Conservation (phyloP, 148 eudicot species). For the Tetragonia tetragonoides region DNA sequence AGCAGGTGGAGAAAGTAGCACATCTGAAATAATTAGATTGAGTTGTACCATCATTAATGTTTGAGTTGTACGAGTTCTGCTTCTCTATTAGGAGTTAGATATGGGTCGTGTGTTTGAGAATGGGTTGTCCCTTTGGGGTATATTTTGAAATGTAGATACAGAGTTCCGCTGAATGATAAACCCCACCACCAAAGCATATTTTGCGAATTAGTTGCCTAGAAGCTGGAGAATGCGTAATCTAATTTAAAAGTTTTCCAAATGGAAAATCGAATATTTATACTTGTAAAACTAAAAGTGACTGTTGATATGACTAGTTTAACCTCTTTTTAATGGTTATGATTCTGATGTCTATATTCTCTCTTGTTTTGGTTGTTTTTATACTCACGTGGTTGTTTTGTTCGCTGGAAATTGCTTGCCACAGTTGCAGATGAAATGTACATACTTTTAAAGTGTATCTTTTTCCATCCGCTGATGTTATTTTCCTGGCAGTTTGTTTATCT, state of each 20-base stretch:
- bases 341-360: background rate
- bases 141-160: no score
- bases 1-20: no score
- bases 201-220: background rate
- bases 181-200: no score
- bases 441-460: background rate
- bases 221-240: background rate
- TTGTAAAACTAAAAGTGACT: background rate
- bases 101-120: no score
- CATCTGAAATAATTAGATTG: no score
- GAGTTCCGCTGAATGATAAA: background rate
- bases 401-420: background rate
- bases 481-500: constrained; percentile 91
- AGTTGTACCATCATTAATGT: no score
- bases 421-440: background rate
- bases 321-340: background rate
- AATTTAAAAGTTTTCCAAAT: background rate
- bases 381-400: background rate
- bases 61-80: no score
- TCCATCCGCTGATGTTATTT: constrained; percentile 15
- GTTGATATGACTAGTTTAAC: background rate
- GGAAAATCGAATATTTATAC: background rate
- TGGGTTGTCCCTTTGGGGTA: background rate
- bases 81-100: no score
- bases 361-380: background rate